A percentile compares a stretch with the other conserved stretches of the same genome.
Evolutionary conservation across 2,329 filamentous ascomycete genomes (phyloP).

Genomic region (Biscogniauxia mediterranea): DNA sequence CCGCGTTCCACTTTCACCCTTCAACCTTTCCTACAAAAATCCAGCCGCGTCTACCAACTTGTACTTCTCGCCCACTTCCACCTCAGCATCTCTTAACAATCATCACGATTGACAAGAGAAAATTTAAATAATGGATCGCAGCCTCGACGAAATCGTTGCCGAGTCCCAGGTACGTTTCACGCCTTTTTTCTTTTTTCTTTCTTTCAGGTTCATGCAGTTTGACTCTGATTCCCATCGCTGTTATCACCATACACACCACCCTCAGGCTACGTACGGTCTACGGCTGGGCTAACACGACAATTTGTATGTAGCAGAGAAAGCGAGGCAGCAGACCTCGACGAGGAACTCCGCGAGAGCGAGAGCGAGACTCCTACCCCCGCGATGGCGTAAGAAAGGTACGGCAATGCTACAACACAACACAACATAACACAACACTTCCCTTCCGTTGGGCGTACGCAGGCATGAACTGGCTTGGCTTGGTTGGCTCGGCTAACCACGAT

Average conservation of each 20-base stretch:
- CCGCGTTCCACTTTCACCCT: neutral
- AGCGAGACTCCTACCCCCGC: conserved; percentile 59
- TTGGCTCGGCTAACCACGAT: conserved; percentile 25
- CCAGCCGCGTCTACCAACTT: neutral
- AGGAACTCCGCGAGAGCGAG: conserved; percentile 31
- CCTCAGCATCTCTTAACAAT: neutral
- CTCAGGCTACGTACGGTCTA: too few species aligned
- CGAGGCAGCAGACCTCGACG: conserved; percentile 29
- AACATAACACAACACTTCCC: too few species aligned
- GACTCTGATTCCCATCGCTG: too few species aligned
- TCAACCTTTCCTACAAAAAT: neutral
- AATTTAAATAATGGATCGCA: conserved; percentile 30
- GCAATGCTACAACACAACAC: neutral
- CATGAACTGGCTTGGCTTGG: too few species aligned
- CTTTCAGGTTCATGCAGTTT: neutral
- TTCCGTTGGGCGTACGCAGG: conserved; percentile 18
- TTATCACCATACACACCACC: too few species aligned
- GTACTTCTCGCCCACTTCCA: neutral
- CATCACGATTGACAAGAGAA: neutral
- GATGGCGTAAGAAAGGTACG: conserved; percentile 88
- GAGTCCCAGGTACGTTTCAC: conserved; percentile 31
- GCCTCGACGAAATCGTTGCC: conserved; percentile 36
- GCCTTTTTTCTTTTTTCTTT: neutral
- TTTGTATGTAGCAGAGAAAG: conserved; percentile 24
- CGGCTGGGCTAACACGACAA: neutral